These are phyloP conservation scores for Abelmoschus esculentus DNA, from an alignment of 345 rosid genomes.

Conservation along the genomic window DNA sequence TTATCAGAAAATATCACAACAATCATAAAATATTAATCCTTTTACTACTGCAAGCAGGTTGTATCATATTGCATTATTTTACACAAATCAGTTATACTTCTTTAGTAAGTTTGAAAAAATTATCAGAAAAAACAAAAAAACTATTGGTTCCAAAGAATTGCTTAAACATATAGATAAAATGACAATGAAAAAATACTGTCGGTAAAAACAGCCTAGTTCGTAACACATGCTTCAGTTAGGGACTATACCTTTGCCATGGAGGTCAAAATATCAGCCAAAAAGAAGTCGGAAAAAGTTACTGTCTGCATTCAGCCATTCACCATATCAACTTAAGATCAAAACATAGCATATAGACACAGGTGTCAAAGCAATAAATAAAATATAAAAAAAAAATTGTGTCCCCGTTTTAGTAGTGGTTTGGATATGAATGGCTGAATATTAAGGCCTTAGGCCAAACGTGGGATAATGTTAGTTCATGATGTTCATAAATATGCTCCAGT, in stretches of 20 bases:
- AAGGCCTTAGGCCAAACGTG: background rate
- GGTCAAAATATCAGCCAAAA: constrained; percentile 86
- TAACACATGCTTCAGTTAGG: background rate
- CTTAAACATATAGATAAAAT: background rate
- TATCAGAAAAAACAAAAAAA: background rate
- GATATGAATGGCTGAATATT: background rate
- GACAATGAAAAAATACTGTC: background rate
- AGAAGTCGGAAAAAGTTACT: constrained; percentile 82
- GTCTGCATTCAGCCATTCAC: constrained; percentile 39
- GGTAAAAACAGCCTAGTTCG: background rate
- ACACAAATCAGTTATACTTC: background rate
- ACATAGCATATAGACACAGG: background rate
- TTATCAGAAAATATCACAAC: background rate
- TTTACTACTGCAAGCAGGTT: background rate
- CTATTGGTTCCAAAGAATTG: background rate
- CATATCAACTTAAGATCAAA: background rate
- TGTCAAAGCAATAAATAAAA: background rate
- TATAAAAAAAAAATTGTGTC: background rate
- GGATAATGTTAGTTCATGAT: background rate
- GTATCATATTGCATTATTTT: background rate
- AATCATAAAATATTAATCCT: background rate
- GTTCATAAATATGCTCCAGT: background rate
- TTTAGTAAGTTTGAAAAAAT: background rate
- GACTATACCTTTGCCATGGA: constrained; percentile 80
- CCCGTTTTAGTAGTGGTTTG: background rate